Conservation (phyloP, 2,329 filamentous ascomycete genomes). For the Ophiostoma populinum region DNA sequence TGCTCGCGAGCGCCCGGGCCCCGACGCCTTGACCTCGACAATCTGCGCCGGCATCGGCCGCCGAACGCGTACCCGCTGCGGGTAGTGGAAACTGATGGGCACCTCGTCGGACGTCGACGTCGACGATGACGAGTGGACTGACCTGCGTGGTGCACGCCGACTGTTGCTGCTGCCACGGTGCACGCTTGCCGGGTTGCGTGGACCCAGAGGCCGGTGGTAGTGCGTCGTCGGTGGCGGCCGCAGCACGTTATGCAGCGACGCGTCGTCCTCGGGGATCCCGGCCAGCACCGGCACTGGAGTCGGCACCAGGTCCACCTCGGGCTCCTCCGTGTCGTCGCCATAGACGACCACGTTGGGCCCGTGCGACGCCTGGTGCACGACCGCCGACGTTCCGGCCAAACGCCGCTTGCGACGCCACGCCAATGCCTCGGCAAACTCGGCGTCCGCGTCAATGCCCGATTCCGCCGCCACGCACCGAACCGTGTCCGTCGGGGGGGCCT, state of each 20-base stretch:
- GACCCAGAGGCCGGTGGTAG: constrained; percentile 1
- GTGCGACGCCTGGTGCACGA: constrained; percentile 7
- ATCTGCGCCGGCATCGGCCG: constrained; percentile 3
- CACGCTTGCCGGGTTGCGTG: background rate
- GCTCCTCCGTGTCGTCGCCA: too few relatives aligned
- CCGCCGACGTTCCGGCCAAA: too few relatives aligned
- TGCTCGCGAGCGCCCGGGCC: background rate
- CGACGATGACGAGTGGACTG: constrained; percentile 1
- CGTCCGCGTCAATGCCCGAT: too few relatives aligned
- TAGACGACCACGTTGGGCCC: background rate
- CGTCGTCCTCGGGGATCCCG: background rate
- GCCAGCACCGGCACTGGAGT: too few relatives aligned
- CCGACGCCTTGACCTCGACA: constrained; percentile 2
- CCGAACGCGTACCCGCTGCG: constrained; percentile 13
- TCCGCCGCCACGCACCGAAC: too few relatives aligned
- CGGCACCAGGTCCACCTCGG: too few relatives aligned
- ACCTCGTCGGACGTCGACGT: background rate
- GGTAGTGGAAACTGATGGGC: constrained; percentile 17
- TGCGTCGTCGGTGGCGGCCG: background rate
- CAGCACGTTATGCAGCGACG: background rate
- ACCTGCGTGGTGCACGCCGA: background rate
- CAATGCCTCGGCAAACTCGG: too few relatives aligned
- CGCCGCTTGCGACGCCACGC: too few relatives aligned
- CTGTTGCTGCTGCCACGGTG: background rate
- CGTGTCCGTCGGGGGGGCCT: too few relatives aligned